A percentile compares a stretch with the other conserved stretches of the same genome.
phyloP scores from a whole-genome alignment of 176 grass and related monocot genomes.

The Phyllostachys edulis region DNA sequence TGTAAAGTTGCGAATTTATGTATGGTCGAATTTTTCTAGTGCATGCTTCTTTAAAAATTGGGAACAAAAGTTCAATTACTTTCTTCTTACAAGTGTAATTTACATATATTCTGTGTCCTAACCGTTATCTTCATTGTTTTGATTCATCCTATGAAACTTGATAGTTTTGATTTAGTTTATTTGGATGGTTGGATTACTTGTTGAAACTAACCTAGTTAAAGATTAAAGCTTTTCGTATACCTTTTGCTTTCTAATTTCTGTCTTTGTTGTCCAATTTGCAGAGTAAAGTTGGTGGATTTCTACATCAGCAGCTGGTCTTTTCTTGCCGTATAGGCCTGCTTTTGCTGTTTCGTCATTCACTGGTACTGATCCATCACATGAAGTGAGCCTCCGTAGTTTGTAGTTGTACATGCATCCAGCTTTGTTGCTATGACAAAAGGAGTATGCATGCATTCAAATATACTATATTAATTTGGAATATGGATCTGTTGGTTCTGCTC shows the following conservation, averaged over 20 bases:
- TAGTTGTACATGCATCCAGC: neutral
- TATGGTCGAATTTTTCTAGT: neutral
- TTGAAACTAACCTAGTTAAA: neutral
- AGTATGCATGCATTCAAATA: too few relatives aligned
- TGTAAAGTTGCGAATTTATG: neutral
- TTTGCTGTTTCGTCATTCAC: neutral
- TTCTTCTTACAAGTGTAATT: neutral
- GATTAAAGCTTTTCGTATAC: neutral
- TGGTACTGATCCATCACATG: neutral
- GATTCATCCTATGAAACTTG: neutral
- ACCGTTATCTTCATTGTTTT: neutral
- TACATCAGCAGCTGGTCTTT: neutral
- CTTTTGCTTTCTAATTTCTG: neutral
- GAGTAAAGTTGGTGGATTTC: neutral
- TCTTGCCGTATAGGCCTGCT: neutral
- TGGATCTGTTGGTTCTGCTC: too few relatives aligned
- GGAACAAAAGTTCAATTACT: neutral
- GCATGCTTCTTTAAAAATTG: neutral
- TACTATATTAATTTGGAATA: too few relatives aligned
- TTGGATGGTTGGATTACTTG: neutral
- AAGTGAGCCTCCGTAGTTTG: neutral
- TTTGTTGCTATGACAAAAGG: neutral
- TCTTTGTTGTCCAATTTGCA: neutral
- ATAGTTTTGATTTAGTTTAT: neutral
- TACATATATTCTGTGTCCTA: neutral